Conservation (phyloP, 345 rosid genomes). For the Bretschneidera sinensis region DNA sequence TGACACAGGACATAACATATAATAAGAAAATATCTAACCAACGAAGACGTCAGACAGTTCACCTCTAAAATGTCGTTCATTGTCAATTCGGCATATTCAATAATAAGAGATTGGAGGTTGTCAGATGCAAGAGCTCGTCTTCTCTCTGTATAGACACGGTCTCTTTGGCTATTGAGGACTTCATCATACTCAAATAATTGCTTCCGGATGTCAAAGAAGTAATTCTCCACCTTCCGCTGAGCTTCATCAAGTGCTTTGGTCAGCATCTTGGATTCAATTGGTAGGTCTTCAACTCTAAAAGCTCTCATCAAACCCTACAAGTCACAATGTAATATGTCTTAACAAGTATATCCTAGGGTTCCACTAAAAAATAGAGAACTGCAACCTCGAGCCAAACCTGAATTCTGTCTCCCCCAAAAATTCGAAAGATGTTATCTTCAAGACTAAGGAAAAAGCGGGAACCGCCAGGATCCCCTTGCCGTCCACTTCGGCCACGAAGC, state of each 20-base stretch:
- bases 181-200: constrained; percentile 93
- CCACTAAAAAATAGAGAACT: constrained; percentile 11
- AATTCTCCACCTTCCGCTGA: constrained; percentile 94
- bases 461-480: constrained; percentile 99
- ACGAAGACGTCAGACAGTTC: constrained; percentile 16
- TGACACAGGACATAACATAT: not conserved
- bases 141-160: constrained; percentile 92
- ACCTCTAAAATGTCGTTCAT: constrained; percentile 98
- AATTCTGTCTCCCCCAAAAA: constrained; percentile 90
- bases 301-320: constrained; percentile 94
- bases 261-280: constrained; percentile 89
- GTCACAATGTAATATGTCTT: constrained; percentile 18
- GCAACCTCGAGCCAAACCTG: constrained; percentile 48
- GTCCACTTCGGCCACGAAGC: constrained; percentile 94
- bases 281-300: constrained; percentile 93
- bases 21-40: too few species aligned
- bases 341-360: constrained; percentile 2
- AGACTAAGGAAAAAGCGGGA: constrained; percentile 97
- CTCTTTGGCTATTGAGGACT: constrained; percentile 96
- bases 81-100: constrained; percentile 95
- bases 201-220: constrained; percentile 90
- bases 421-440: constrained; percentile 92
- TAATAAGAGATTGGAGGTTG: constrained; percentile 73
- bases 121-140: constrained; percentile 87
- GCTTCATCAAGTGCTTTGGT: constrained; percentile 96